phyloP scores from a whole-genome alignment of 1,139 yeast species.

The Yamadazyma dushanensis region DNA sequence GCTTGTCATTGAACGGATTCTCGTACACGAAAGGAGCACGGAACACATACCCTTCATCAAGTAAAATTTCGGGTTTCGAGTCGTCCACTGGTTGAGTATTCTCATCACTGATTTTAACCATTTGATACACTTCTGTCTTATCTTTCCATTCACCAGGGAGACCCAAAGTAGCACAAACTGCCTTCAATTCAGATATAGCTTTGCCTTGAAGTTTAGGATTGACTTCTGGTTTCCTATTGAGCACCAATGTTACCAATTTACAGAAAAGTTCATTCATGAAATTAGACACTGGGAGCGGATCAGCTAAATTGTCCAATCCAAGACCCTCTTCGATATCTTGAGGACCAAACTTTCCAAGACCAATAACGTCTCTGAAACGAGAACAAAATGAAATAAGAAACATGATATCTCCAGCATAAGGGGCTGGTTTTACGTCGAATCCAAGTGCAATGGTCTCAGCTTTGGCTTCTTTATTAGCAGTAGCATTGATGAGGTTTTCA shows the following conservation, averaged over 20 bases:
- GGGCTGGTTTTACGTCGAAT: slow-evolving; percentile 24
- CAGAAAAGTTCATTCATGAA: slow-evolving; percentile 38
- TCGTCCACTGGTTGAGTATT: slow-evolving; percentile 17
- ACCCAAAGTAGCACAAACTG: slow-evolving; percentile 34
- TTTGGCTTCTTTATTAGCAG: slow-evolving; percentile 20
- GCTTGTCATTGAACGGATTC: slow-evolving; percentile 34
- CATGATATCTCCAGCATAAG: slow-evolving; percentile 48
- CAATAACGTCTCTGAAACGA: slow-evolving; percentile 37
- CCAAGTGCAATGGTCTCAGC: slow-evolving; percentile 33
- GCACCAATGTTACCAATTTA: slow-evolving; percentile 35
- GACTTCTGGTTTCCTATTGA: slow-evolving; percentile 42
- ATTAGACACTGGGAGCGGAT: slow-evolving; percentile 24
- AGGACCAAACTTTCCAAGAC: slow-evolving; percentile 39
- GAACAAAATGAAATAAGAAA: slow-evolving; percentile 43
- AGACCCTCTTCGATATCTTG: slow-evolving; percentile 53
- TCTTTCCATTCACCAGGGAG: slow-evolving; percentile 51
- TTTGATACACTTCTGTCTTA: slow-evolving; percentile 15
- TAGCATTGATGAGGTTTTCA: slow-evolving; percentile 27
- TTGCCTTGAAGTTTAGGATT: slow-evolving; percentile 18
- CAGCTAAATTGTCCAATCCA: slow-evolving; percentile 24
- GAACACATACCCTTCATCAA: slow-evolving; percentile 19
- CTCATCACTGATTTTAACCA: slow-evolving; percentile 13
- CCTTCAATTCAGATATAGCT: slow-evolving; percentile 44
- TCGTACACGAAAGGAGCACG: slow-evolving; percentile 17
- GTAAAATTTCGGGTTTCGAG: slow-evolving; percentile 33